phyloP scores from a whole-genome alignment of 139 green algal species.

The Chlamydomonas incerta region DNA sequence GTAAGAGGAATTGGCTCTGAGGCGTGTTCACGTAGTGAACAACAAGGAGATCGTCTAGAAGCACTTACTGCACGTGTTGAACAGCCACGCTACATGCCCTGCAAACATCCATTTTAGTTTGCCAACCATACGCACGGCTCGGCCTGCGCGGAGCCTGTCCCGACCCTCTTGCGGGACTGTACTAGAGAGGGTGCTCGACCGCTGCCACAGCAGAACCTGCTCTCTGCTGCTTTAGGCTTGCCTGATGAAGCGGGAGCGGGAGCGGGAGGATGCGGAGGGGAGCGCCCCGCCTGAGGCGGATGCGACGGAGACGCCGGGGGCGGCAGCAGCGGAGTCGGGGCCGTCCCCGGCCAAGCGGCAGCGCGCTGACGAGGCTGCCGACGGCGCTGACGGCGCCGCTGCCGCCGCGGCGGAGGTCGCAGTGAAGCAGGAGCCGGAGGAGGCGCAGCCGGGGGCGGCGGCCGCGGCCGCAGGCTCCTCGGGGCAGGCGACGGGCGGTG shows the following conservation, averaged over 20 bases:
- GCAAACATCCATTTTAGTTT: too few species aligned
- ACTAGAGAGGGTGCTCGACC: too few species aligned
- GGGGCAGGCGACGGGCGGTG: neutral
- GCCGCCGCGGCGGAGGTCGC: neutral
- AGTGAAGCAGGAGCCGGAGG: slow-evolving; percentile 14
- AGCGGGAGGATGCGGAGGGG: slow-evolving; percentile 15
- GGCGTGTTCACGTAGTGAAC: too few species aligned
- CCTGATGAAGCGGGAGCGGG: slow-evolving; percentile 23
- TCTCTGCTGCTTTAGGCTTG: too few species aligned
- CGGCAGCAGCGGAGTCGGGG: neutral
- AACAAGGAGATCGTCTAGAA: too few species aligned
- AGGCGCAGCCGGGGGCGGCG: neutral
- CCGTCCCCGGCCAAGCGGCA: slow-evolving; percentile 9
- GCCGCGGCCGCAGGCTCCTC: neutral
- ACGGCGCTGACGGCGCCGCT: neutral
- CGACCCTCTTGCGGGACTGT: too few species aligned
- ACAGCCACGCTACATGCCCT: too few species aligned
- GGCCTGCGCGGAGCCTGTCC: too few species aligned
- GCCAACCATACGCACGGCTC: too few species aligned
- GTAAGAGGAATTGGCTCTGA: too few species aligned
- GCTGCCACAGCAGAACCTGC: too few species aligned
- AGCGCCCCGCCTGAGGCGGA: neutral
- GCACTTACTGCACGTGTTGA: too few species aligned
- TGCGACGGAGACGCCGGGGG: neutral
- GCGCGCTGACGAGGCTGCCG: neutral